Evolutionary conservation across 179 eudicot genomes (phyloP).

Genomic region (Drosera spatulata): DNA sequence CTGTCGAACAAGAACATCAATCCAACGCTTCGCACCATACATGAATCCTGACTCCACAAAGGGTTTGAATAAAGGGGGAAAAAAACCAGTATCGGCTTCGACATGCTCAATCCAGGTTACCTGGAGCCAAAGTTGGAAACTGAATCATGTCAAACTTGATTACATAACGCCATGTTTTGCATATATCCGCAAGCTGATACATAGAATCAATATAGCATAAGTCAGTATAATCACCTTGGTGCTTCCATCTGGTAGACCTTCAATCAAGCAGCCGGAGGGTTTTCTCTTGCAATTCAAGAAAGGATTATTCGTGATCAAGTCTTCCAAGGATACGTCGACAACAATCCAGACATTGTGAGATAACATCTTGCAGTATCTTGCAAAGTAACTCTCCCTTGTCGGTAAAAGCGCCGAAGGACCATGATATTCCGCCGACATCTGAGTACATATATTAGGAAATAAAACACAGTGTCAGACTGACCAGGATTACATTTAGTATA

Average conservation of each 20-base stretch:
- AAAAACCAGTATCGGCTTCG: slow-evolving; percentile 14
- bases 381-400: slow-evolving; percentile 43
- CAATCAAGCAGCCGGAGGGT: slow-evolving; percentile 61
- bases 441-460: neutral
- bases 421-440: slow-evolving; percentile 52
- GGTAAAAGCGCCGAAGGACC: slow-evolving; percentile 42
- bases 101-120: slow-evolving; percentile 67
- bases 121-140: slow-evolving; percentile 11
- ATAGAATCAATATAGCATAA: too few relatives aligned
- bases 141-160: too few relatives aligned
- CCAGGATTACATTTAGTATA: too few relatives aligned
- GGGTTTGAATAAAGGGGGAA: slow-evolving; percentile 27
- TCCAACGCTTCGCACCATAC: slow-evolving; percentile 51
- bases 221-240: slow-evolving; percentile 11
- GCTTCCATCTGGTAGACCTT: slow-evolving; percentile 35
- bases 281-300: slow-evolving; percentile 23
- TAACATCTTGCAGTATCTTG: slow-evolving; percentile 33
- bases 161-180: too few relatives aligned
- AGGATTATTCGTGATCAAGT: slow-evolving; percentile 26
- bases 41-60: slow-evolving; percentile 25
- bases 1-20: slow-evolving; percentile 30
- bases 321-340: slow-evolving; percentile 48
- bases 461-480: too few relatives aligned
- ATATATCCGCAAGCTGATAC: too few relatives aligned
- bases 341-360: slow-evolving; percentile 37